phyloP scores from a whole-genome alignment of 305 asterid genomes.

The Rubia balearica region DNA sequence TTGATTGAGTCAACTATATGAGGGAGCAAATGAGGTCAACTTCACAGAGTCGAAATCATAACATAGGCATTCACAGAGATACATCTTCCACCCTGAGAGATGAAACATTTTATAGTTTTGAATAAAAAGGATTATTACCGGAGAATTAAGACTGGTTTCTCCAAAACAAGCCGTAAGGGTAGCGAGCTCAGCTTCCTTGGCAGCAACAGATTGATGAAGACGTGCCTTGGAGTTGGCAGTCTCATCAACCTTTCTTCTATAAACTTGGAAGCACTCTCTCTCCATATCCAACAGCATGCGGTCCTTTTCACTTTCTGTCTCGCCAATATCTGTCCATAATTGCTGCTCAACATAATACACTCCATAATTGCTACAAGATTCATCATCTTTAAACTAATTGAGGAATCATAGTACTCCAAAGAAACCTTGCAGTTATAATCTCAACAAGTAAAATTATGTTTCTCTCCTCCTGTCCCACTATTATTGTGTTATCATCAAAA shows the following conservation, averaged over 20 bases:
- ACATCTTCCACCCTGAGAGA: neutral
- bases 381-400: neutral
- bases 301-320: conserved; percentile 67
- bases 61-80: neutral
- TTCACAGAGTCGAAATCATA: neutral
- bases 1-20: neutral
- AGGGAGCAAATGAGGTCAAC: neutral
- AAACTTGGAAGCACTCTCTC: conserved; percentile 73
- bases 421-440: neutral
- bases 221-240: conserved; percentile 64
- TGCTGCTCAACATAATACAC: conserved; percentile 41
- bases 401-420: conserved; percentile 10
- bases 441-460: neutral
- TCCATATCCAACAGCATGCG: conserved; percentile 76
- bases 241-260: conserved; percentile 80
- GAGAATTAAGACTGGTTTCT: conserved; percentile 44
- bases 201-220: conserved; percentile 75
- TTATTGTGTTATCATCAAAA: no score
- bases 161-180: conserved; percentile 85
- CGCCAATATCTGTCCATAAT: conserved; percentile 89
- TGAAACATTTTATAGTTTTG: conserved; percentile 1
- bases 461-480: neutral
- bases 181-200: conserved; percentile 88
- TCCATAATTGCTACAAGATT: conserved; percentile 2
- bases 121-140: conserved; percentile 33